Evolutionary conservation across 148 eudicot genomes (phyloP).

Genomic region (Vaccinium macrocarpon): DNA sequence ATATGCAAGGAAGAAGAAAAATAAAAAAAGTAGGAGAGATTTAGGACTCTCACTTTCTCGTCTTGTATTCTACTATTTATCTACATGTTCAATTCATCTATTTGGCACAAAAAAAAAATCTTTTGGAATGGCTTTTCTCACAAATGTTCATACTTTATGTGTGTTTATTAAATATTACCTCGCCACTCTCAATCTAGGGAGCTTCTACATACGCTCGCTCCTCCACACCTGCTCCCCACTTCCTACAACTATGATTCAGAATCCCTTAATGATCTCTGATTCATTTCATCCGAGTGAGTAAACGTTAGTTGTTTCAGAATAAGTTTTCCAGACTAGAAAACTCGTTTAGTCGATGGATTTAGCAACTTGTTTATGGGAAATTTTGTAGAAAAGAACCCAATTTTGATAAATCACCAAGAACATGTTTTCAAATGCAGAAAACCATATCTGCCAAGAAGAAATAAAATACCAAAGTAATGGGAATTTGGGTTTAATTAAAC

Average conservation of each 20-base stretch:
- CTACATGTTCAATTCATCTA: no score
- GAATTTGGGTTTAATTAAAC: neutral
- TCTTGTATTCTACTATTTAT: no score
- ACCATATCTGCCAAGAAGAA: neutral
- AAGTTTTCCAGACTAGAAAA: neutral
- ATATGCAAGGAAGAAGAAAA: no score
- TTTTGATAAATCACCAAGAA: neutral
- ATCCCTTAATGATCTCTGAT: neutral
- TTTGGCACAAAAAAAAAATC: no score
- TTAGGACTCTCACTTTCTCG: no score
- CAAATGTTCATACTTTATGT: no score
- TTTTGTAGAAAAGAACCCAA: neutral
- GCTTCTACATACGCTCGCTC: no score
- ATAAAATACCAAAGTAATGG: neutral
- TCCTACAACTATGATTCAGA: neutral
- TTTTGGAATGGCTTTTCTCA: no score
- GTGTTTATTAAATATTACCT: no score
- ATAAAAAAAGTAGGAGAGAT: no score
- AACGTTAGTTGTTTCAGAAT: neutral
- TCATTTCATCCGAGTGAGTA: neutral
- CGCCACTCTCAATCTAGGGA: no score
- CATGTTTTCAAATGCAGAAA: neutral
- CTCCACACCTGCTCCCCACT: no score
- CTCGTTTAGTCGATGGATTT: neutral
- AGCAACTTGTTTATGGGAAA: neutral